Evolutionary conservation across 768 basidiomycete species (phyloP).

Genomic region (Calocera viscosa): DNA sequence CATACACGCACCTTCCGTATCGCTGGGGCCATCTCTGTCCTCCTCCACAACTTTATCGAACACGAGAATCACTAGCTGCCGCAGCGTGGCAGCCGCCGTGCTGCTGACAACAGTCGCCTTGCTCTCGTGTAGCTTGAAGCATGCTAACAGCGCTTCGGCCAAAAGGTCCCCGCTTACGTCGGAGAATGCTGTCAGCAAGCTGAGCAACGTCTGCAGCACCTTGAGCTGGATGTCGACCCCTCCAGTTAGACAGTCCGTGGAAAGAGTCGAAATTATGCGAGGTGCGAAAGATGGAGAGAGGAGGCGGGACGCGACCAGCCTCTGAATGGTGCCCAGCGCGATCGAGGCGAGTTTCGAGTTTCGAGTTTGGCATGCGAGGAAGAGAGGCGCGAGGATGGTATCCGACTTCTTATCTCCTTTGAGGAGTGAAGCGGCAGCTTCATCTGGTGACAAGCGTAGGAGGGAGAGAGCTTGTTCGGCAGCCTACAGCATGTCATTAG

Average conservation of each 20-base stretch:
- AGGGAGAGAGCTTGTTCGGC: conserved; percentile 79
- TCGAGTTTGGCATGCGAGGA: conserved; percentile 87
- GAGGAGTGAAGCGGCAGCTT: conserved; percentile 56
- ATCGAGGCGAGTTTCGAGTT: conserved; percentile 91
- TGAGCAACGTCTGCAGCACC: conserved; percentile 82
- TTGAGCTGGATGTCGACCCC: conserved; percentile 95
- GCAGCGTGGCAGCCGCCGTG: conserved; percentile 88
- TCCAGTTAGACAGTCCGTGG: conserved; percentile 68
- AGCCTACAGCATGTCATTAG: conserved; percentile 36
- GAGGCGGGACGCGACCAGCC: conserved; percentile 75
- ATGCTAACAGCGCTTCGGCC: conserved; percentile 82
- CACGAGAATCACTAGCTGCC: conserved; percentile 94
- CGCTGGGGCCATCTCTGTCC: conserved; percentile 38
- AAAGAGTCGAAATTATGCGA: conserved; percentile 67
- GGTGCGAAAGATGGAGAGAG: conserved; percentile 71
- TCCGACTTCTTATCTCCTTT: conserved; percentile 60
- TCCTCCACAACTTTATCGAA: conserved; percentile 87
- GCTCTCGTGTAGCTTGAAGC: conserved; percentile 91
- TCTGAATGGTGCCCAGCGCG: conserved; percentile 78
- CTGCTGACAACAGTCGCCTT: conserved; percentile 93
- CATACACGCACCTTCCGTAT: conserved; percentile 11
- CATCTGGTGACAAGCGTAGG: conserved; percentile 68
- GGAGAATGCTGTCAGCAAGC: conserved; percentile 78
- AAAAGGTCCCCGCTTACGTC: conserved; percentile 67
- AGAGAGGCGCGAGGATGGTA: conserved; percentile 72